Percentiles rank a stretch among this genome's conserved stretches.
Conservation (phyloP, 108 stramenopile genomes). For the Conticribra weissflogii region DNA sequence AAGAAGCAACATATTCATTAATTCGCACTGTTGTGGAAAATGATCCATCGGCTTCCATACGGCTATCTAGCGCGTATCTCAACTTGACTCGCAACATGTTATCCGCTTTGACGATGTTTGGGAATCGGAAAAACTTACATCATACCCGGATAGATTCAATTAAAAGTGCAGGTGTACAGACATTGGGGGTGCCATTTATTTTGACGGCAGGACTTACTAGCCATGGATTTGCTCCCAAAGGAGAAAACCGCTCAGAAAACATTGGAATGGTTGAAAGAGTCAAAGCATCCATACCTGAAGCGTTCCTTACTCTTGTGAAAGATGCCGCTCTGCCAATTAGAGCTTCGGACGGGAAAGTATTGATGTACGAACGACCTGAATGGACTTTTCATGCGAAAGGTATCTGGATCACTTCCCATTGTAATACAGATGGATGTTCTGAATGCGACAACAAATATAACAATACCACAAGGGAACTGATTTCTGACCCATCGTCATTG, state of each 20-base stretch:
- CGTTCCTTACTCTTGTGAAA: constrained; percentile 61
- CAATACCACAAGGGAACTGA: constrained; percentile 7
- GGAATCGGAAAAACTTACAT: background rate
- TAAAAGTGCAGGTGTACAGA: background rate
- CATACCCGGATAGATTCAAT: background rate
- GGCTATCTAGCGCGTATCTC: constrained; percentile 83
- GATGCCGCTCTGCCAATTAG: constrained; percentile 40
- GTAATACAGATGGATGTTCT: too few relatives aligned
- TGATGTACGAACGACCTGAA: constrained; percentile 65
- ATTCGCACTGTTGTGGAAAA: constrained; percentile 35
- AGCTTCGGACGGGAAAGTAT: constrained; percentile 45
- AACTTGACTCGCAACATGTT: constrained; percentile 64
- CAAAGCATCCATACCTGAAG: constrained; percentile 76
- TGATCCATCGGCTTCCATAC: constrained; percentile 44
- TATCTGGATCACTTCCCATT: constrained; percentile 67
- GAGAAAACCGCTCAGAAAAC: constrained; percentile 9
- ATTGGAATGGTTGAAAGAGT: constrained; percentile 58
- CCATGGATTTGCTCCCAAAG: constrained; percentile 85
- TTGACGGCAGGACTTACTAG: constrained; percentile 75
- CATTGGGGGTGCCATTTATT: constrained; percentile 41
- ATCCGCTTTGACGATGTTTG: constrained; percentile 40
- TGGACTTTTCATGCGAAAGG: constrained; percentile 93
- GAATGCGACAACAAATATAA: background rate
- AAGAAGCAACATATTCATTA: constrained; percentile 28
- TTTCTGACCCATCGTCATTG: constrained; percentile 35